Conservation (phyloP, 345 rosid species). For the Psidium guajava region DNA sequence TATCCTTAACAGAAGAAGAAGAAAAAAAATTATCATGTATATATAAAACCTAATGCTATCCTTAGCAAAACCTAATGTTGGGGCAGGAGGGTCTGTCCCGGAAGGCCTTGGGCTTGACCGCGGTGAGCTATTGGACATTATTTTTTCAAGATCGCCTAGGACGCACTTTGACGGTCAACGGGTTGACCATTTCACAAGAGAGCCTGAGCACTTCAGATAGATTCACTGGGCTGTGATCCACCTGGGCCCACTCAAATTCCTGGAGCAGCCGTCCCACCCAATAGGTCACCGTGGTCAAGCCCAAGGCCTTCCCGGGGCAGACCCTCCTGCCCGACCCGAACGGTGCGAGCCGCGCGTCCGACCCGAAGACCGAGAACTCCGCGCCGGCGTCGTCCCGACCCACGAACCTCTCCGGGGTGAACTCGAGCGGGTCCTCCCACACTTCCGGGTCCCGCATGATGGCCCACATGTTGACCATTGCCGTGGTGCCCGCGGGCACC, state of each 20-base stretch:
- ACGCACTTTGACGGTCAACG: conserved; percentile 18
- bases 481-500: conserved; percentile 37
- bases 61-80: no score
- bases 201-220: conserved; percentile 31
- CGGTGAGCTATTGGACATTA: no score
- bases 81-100: no score
- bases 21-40: no score
- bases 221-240: conserved; percentile 20
- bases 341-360: conserved; percentile 42
- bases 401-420: conserved; percentile 33
- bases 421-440: conserved; percentile 28
- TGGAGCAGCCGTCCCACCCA: conserved; percentile 37
- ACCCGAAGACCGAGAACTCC: conserved; percentile 28
- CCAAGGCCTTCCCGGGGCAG: conserved; percentile 43
- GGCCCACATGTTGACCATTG: conserved; percentile 67
- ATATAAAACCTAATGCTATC: no score
- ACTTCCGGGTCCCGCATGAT: conserved; percentile 34
- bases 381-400: not conserved
- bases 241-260: conserved; percentile 30
- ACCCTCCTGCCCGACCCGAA: conserved; percentile 47
- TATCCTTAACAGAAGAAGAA: no score
- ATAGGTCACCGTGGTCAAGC: conserved; percentile 26
- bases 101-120: no score
- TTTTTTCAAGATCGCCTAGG: conserved; percentile 9
- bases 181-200: conserved; percentile 42